phyloP scores from a whole-genome alignment of 768 basidiomycete species.

The Dentipellis sp. region DNA sequence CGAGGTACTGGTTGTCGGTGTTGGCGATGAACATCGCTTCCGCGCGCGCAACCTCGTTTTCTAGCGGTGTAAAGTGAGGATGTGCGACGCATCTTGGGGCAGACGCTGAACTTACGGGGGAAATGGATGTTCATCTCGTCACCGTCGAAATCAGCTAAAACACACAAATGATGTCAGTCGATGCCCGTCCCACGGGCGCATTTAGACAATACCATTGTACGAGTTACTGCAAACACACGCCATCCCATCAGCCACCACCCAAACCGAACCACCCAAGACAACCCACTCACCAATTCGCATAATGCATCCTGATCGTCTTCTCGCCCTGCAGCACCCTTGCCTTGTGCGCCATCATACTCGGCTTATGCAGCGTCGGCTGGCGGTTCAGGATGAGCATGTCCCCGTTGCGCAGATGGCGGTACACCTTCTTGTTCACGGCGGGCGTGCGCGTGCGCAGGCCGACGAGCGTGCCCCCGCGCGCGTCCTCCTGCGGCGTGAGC shows the following conservation, averaged over 20 bases:
- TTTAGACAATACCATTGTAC: constrained; percentile 64
- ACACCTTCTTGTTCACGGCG: constrained; percentile 93
- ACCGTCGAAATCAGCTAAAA: constrained; percentile 81
- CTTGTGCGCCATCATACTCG: constrained; percentile 98
- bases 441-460: constrained; percentile 71
- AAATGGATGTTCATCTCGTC: constrained; percentile 99
- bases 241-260: no score
- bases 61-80: constrained; percentile 27
- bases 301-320: constrained; percentile 99
- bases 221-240: constrained; percentile 62
- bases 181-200: constrained; percentile 4
- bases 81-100: neutral
- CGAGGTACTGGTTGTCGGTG: constrained; percentile 98
- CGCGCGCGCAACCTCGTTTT: constrained; percentile 91
- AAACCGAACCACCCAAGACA: neutral
- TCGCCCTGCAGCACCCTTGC: constrained; percentile 89
- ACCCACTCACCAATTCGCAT: constrained; percentile 84
- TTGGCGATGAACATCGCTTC: constrained; percentile 94
- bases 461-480: constrained; percentile 32
- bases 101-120: constrained; percentile 56
- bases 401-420: constrained; percentile 88
- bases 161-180: constrained; percentile 4
- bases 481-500: constrained; percentile 81
- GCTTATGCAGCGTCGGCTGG: constrained; percentile 97
- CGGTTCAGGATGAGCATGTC: constrained; percentile 95